Evolutionary conservation across 2,329 filamentous ascomycete genomes (phyloP), one percentile per base, ranked within the genome.

Genomic region (Colletotrichum lupini): DNA sequence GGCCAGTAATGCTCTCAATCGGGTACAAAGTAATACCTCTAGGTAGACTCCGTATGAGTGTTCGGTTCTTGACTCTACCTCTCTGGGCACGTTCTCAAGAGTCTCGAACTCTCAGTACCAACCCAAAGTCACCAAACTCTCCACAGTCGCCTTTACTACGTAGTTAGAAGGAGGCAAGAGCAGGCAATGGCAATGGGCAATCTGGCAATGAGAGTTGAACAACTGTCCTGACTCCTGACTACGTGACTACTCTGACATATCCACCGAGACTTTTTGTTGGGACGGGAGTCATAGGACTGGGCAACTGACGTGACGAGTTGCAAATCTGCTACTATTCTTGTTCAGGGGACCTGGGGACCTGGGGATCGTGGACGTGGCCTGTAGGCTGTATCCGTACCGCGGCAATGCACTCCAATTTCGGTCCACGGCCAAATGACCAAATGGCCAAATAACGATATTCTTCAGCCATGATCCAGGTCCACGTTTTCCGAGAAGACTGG

Each of bases 401-500:
- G 42, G 32, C 58, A 57, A 59, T 52, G 46, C 22, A 59, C 42
- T 46, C 16, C 69, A 58, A 32, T 32, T 42, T 24, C 24, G 52
- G 49, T 37, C 26, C 14, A 16, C 14, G 56, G 37, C 55, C 62
- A 7, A 57, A 35, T 59, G 49, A 30, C 57, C 53, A 32, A 68
- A 57, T 58, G 53, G 35, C 52, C 65, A 62, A 49, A 72, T 72
- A 66, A 68, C 65, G 65, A 68, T 63, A 42, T 58, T 64, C 69
- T 68, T 63, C 65, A 63, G 65, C 58, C 68, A 58, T 72, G 37
- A 62, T 52, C 65, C 69, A 72, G 65, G 49, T 62, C 42, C 22
- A 22, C 37, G 69, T 35, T 72, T 68, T 58, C 55, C 24, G 68
- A 56, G 19, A 56, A 67, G 37, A 19, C 57, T 55, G 63, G 68